Evolutionary conservation across 179 eudicot genomes (phyloP).

Genomic region (Camellia oleifera): DNA sequence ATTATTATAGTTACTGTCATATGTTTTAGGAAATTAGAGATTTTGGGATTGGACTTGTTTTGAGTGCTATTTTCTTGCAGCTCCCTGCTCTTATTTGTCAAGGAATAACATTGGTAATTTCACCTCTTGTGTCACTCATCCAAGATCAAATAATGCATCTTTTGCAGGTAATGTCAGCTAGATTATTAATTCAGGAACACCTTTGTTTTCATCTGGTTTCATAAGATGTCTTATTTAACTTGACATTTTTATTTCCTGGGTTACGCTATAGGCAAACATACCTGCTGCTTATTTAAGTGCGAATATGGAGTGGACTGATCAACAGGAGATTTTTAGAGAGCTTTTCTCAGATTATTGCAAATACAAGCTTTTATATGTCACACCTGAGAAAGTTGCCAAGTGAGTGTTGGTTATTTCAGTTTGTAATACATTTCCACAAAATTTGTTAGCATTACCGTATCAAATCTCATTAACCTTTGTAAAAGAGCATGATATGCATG

Average conservation of each 20-base stretch:
- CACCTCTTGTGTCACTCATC: constrained; percentile 97
- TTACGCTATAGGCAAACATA: constrained; percentile 64
- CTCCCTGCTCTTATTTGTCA: constrained; percentile 88
- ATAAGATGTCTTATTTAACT: constrained; percentile 7
- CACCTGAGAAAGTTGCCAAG: constrained; percentile 99
- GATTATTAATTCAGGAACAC: constrained; percentile 3
- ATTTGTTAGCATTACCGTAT: neutral
- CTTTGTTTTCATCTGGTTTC: constrained; percentile 8
- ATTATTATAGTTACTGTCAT: neutral
- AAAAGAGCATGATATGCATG: neutral
- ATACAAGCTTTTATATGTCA: constrained; percentile 90
- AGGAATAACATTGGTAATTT: constrained; percentile 94
- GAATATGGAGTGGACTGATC: constrained; percentile 96
- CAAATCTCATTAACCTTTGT: constrained; percentile 7
- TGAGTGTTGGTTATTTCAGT: constrained; percentile 39
- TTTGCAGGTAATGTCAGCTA: constrained; percentile 58
- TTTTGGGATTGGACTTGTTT: constrained; percentile 4
- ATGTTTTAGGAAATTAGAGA: neutral
- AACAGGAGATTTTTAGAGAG: constrained; percentile 86
- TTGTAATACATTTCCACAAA: neutral
- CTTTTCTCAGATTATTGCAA: constrained; percentile 57
- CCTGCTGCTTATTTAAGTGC: constrained; percentile 96
- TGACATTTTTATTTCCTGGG: neutral
- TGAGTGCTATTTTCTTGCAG: constrained; percentile 42
- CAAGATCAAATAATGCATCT: constrained; percentile 99